A percentile compares a stretch with the other conserved stretches of the same genome.
Conservation (phyloP, 352 stramenopile species). For the Globisporangium abappressorium region DNA sequence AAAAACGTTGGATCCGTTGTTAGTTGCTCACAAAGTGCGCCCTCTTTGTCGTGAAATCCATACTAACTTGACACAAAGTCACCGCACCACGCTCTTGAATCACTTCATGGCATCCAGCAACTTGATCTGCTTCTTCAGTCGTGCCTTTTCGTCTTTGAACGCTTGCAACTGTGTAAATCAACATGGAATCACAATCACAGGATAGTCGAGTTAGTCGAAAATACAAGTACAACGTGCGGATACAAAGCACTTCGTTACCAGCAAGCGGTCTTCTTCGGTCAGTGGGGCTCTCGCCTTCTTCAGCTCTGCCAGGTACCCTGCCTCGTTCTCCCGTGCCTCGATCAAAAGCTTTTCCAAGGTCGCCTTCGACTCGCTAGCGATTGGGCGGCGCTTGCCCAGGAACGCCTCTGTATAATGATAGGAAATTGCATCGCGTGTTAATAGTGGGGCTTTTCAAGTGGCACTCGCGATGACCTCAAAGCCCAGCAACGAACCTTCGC, state of each 20-base stretch:
- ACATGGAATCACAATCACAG: background rate
- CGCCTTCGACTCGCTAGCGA: slow-evolving; percentile 52
- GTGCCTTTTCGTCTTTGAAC: slow-evolving; percentile 84
- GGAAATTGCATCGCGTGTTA: no score
- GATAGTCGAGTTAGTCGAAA: background rate
- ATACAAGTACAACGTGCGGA: no score
- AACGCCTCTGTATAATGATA: slow-evolving; percentile 10
- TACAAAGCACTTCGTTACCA: slow-evolving; percentile 31
- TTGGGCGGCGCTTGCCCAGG: slow-evolving; percentile 6
- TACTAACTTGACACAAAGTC: background rate
- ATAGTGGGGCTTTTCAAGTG: background rate
- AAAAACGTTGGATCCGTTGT: background rate
- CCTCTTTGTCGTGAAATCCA: background rate
- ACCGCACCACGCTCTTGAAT: background rate
- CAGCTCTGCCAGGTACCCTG: slow-evolving; percentile 71
- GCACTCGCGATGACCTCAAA: background rate
- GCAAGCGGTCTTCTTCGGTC: slow-evolving; percentile 72
- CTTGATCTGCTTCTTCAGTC: slow-evolving; percentile 85
- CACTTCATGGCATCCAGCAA: slow-evolving; percentile 68
- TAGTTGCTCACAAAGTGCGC: background rate
- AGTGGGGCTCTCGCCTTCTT: slow-evolving; percentile 49
- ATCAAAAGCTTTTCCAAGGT: slow-evolving; percentile 73
- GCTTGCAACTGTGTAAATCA: slow-evolving; percentile 53
- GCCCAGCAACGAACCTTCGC: slow-evolving; percentile 20
- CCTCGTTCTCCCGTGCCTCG: slow-evolving; percentile 79